These are phyloP conservation scores for Caryopteris hybrid DNA, from an alignment of 305 asterid species.

Conservation along the genomic window DNA sequence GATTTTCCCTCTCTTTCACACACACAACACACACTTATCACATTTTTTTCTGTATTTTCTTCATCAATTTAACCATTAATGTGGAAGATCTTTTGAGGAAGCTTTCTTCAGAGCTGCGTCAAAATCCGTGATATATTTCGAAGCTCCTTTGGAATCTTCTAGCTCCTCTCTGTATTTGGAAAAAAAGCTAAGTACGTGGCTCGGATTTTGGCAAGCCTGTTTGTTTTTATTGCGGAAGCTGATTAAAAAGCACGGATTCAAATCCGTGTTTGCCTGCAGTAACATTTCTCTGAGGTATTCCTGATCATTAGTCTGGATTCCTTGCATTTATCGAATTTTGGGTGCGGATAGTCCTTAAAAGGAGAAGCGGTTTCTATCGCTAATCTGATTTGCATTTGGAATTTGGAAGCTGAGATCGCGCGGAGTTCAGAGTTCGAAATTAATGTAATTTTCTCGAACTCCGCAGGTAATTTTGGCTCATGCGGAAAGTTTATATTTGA, in stretches of 20 bases:
- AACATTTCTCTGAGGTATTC: not conserved
- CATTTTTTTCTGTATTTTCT: not conserved
- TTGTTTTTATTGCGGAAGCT: conserved; percentile 11
- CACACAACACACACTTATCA: conserved; percentile 14
- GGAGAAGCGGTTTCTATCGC: not conserved
- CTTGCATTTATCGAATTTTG: conserved; percentile 6
- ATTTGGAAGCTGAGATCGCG: conserved; percentile 21
- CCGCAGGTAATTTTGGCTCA: conserved; percentile 23
- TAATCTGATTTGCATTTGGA: conserved; percentile 9
- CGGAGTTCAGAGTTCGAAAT: conserved; percentile 29
- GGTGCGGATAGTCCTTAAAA: not conserved
- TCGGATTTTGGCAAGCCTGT: conserved; percentile 2
- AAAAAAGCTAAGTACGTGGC: not conserved
- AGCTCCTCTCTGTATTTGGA: conserved; percentile 4
- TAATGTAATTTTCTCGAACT: conserved; percentile 24
- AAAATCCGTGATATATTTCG: conserved; percentile 12
- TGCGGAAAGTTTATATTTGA: not conserved
- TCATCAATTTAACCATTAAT: conserved; percentile 1
- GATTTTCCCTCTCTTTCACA: conserved; percentile 26
- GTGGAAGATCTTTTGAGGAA: conserved; percentile 15
- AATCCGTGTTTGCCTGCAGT: conserved; percentile 11
- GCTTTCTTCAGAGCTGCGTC: conserved; percentile 15
- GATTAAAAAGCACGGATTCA: conserved; percentile 16
- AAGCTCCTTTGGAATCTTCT: conserved; percentile 20
- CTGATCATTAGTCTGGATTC: conserved; percentile 21